phyloP scores from a whole-genome alignment of 2,329 filamentous ascomycete genomes.

The Rhynchosporium agropyri region DNA sequence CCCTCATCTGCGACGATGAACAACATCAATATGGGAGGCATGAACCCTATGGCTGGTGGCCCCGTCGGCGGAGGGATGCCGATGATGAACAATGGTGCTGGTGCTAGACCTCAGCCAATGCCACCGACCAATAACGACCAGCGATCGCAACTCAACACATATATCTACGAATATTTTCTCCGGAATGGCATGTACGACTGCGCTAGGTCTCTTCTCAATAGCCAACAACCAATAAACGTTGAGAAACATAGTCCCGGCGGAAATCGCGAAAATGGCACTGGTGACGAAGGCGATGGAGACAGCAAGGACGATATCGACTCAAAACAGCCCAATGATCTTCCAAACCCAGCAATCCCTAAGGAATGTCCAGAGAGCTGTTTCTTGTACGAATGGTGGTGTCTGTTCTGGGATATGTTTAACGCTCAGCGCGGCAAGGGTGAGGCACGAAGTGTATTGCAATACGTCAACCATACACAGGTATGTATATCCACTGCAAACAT shows the following conservation, averaged over 20 bases:
- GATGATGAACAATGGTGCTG: slow-evolving; percentile 62
- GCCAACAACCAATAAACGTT: slow-evolving; percentile 67
- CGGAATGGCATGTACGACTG: slow-evolving; percentile 83
- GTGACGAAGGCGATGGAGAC: slow-evolving; percentile 81
- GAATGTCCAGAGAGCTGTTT: slow-evolving; percentile 75
- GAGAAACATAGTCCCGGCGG: slow-evolving; percentile 69
- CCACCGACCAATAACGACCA: slow-evolving; percentile 45
- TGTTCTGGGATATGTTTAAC: slow-evolving; percentile 96
- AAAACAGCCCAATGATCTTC: slow-evolving; percentile 80
- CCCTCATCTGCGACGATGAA: slow-evolving; percentile 40
- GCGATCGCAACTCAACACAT: slow-evolving; percentile 72
- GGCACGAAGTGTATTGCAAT: slow-evolving; percentile 69
- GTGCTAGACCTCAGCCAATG: slow-evolving; percentile 38
- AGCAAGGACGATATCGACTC: slow-evolving; percentile 74
- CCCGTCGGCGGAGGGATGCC: slow-evolving; percentile 61
- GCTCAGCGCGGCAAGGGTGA: slow-evolving; percentile 72
- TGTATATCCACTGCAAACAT: slow-evolving; percentile 37
- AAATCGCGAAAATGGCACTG: slow-evolving; percentile 70
- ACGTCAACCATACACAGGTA: slow-evolving; percentile 84
- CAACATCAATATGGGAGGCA: slow-evolving; percentile 59
- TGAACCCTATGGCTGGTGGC: slow-evolving; percentile 64
- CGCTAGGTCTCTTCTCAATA: slow-evolving; percentile 72
- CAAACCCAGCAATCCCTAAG: slow-evolving; percentile 69
- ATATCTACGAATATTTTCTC: slow-evolving; percentile 91
- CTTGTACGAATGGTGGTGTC: slow-evolving; percentile 94